phyloP scores from a whole-genome alignment of 2,329 filamentous ascomycete genomes.

The Endothia cerciana region DNA sequence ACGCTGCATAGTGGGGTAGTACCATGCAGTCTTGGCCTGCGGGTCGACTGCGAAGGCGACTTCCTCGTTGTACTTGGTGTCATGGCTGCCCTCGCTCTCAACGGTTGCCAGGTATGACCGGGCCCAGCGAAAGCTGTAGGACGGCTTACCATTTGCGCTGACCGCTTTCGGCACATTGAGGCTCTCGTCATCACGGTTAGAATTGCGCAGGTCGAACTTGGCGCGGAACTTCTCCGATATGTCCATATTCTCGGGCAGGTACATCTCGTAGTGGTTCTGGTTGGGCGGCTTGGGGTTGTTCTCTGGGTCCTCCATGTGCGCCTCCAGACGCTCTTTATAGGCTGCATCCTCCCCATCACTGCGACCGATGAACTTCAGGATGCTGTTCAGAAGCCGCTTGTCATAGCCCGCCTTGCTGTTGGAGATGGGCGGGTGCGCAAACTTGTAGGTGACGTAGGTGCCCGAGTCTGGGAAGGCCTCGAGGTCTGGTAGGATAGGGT shows the following conservation, averaged over 20 bases:
- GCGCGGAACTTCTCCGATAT: constrained; percentile 60
- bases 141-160: constrained; percentile 43
- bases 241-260: constrained; percentile 55
- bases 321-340: constrained; percentile 54
- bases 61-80: constrained; percentile 67
- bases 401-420: constrained; percentile 52
- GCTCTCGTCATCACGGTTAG: constrained; percentile 55
- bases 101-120: constrained; percentile 67
- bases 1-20: constrained; percentile 70
- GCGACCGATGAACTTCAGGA: constrained; percentile 64
- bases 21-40: constrained; percentile 61
- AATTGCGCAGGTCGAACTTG: constrained; percentile 62
- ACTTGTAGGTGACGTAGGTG: constrained; percentile 72
- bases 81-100: constrained; percentile 59
- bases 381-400: constrained; percentile 61
- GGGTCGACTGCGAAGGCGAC: constrained; percentile 55
- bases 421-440: constrained; percentile 66
- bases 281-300: constrained; percentile 60
- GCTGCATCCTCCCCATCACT: constrained; percentile 58
- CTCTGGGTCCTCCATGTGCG: constrained; percentile 60
- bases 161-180: constrained; percentile 58
- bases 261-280: constrained; percentile 69
- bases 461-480: constrained; percentile 72
- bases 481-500: constrained; percentile 66
- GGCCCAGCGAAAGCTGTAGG: constrained; percentile 64